Evolutionary conservation across 805 yeast species (phyloP).

Genomic region (Yamadazyma paraphyllophila): DNA sequence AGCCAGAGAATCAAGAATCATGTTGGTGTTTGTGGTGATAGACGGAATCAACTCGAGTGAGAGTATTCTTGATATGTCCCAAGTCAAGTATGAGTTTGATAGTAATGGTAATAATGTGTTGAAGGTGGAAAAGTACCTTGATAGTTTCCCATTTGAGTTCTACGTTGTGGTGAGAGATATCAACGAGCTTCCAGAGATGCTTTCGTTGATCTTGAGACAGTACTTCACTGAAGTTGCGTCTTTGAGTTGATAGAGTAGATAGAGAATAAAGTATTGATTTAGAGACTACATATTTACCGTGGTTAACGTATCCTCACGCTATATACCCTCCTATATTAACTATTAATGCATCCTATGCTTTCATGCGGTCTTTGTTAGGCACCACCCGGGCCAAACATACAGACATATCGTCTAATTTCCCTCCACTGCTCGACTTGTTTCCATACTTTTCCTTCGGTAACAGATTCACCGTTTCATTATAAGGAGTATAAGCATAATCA

Average conservation of each 20-base stretch:
- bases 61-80: constrained; percentile 91
- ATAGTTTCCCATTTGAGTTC: constrained; percentile 94
- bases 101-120: constrained; percentile 65
- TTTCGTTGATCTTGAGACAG: constrained; percentile 85
- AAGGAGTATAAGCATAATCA: constrained; percentile 52
- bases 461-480: constrained; percentile 48
- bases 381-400: constrained; percentile 47
- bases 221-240: constrained; percentile 67
- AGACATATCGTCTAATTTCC: constrained; percentile 55
- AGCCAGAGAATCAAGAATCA: constrained; percentile 87
- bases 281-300: too few species aligned
- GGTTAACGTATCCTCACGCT: too few species aligned
- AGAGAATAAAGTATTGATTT: background rate
- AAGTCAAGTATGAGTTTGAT: constrained; percentile 79
- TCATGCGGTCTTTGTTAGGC: constrained; percentile 10
- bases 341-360: constrained; percentile 1
- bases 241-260: background rate
- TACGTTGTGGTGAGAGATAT: constrained; percentile 92
- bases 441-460: constrained; percentile 33
- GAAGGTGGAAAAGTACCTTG: constrained; percentile 80
- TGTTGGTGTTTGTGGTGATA: constrained; percentile 91
- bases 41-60: constrained; percentile 85
- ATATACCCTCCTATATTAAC: too few species aligned
- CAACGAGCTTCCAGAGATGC: constrained; percentile 86
- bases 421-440: constrained; percentile 42